A percentile compares a stretch with the other conserved stretches of the same genome.
Evolutionary conservation across 371 early-diverging fungal genomes (phyloP).

Genomic region (Rhizopus stolonifer): DNA sequence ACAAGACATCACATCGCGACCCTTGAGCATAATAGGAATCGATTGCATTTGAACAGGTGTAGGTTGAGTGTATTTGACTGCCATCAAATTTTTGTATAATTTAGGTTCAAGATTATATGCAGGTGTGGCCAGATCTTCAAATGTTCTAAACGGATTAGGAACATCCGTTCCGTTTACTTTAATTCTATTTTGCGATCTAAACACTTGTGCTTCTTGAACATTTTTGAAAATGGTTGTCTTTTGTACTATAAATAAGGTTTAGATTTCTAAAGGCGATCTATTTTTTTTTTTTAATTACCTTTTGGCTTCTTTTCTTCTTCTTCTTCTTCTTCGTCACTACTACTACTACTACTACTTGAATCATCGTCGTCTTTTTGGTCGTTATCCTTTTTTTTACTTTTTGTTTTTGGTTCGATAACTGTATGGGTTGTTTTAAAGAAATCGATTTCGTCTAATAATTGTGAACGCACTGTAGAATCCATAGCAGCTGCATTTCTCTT

Average conservation of each 20-base stretch:
- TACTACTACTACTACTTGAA: neutral
- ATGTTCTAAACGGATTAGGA: constrained; percentile 81
- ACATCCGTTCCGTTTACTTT: constrained; percentile 84
- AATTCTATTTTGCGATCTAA: constrained; percentile 77
- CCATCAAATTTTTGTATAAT: constrained; percentile 66
- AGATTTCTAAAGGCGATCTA: neutral
- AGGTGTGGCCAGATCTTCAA: constrained; percentile 69
- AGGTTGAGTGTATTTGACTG: constrained; percentile 80
- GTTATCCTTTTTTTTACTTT: constrained; percentile 2
- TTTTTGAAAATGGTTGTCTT: constrained; percentile 22
- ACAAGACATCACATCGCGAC: constrained; percentile 81
- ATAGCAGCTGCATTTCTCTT: constrained; percentile 35
- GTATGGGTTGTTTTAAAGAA: constrained; percentile 43
- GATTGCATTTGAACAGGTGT: constrained; percentile 96
- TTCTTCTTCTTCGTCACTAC: neutral
- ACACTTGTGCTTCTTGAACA: constrained; percentile 35
- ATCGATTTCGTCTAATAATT: constrained; percentile 47
- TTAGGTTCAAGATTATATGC: constrained; percentile 70
- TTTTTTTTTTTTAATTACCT: neutral
- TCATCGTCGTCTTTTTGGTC: neutral
- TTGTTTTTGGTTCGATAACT: constrained; percentile 7
- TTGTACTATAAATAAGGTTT: neutral
- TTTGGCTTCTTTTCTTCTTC: constrained; percentile 3
- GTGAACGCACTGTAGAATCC: constrained; percentile 38
- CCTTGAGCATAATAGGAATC: constrained; percentile 81